Conservation (phyloP, 2,329 filamentous ascomycete genomes). For the Colletotrichum sp. region DNA sequence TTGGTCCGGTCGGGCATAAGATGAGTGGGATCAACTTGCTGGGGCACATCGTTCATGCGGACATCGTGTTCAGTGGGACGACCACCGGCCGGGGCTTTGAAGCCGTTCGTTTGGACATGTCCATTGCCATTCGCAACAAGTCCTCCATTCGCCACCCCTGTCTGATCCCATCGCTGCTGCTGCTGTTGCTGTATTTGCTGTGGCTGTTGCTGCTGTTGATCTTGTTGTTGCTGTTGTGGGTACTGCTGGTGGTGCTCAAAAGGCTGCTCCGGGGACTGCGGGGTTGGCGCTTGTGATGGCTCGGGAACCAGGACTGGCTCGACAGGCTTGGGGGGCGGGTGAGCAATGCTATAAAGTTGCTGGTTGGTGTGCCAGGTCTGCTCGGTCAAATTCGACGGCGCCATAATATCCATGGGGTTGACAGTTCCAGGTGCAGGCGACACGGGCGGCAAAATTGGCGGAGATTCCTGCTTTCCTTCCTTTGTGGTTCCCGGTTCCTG, state of each 20-base stretch:
- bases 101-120: not conserved
- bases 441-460: slow-evolving; percentile 29
- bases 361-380: slow-evolving; percentile 36
- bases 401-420: slow-evolving; percentile 61
- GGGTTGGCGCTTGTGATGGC: slow-evolving; percentile 31
- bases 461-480: not conserved
- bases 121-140: not conserved
- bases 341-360: slow-evolving; percentile 37
- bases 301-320: slow-evolving; percentile 24
- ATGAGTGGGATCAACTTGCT: not conserved
- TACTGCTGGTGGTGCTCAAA: slow-evolving; percentile 6
- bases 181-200: not conserved
- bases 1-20: slow-evolving; percentile 11
- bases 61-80: not conserved
- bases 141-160: not conserved
- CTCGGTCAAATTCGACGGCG: slow-evolving; percentile 40
- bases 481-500: not conserved
- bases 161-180: not conserved
- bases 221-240: not conserved
- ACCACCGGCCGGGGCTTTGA: not conserved
- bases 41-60: not conserved
- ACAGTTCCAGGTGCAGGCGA: slow-evolving; percentile 51
- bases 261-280: slow-evolving; percentile 2
- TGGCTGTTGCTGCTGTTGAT: not conserved
- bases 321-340: slow-evolving; percentile 15